Conservation (phyloP, 2,329 filamentous ascomycete species). For the Thielaviopsis musarum region DNA sequence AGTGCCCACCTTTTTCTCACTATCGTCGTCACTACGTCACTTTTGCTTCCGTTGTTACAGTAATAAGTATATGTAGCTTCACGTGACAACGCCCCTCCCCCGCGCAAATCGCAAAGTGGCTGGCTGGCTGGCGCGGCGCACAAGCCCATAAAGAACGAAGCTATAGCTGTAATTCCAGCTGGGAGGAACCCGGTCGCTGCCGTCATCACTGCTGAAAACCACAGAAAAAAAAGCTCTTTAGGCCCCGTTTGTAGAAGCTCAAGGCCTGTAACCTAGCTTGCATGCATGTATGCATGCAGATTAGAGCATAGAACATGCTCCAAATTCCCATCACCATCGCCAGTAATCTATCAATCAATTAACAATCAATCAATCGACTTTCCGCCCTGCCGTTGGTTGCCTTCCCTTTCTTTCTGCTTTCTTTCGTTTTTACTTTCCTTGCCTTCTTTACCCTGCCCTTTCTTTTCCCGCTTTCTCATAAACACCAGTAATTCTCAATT, state of each 20-base stretch:
- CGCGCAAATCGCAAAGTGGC: conserved; percentile 1
- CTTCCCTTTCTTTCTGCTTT: neutral
- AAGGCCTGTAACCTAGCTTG: neutral
- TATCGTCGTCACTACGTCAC: neutral
- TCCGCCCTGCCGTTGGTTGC: neutral
- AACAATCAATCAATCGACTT: neutral
- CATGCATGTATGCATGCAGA: neutral
- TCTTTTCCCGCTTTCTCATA: no score
- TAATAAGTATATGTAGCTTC: neutral
- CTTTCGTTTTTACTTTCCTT: neutral
- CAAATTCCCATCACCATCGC: neutral
- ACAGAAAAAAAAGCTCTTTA: neutral
- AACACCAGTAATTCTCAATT: no score
- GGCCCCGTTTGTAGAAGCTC: neutral
- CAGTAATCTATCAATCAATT: neutral
- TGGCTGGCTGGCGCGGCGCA: no score
- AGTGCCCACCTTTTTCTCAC: no score
- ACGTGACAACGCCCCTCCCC: conserved; percentile 11
- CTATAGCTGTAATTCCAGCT: neutral
- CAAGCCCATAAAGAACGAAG: neutral
- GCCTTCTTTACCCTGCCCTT: neutral
- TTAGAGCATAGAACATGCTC: neutral
- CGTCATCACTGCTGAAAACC: neutral
- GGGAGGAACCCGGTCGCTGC: neutral
- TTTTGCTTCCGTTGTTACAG: neutral